Percentiles rank a stretch among this genome's conserved stretches.
Evolutionary conservation across 176 grass and related monocot species (phyloP).

Genomic region (Oryza glaberrima): DNA sequence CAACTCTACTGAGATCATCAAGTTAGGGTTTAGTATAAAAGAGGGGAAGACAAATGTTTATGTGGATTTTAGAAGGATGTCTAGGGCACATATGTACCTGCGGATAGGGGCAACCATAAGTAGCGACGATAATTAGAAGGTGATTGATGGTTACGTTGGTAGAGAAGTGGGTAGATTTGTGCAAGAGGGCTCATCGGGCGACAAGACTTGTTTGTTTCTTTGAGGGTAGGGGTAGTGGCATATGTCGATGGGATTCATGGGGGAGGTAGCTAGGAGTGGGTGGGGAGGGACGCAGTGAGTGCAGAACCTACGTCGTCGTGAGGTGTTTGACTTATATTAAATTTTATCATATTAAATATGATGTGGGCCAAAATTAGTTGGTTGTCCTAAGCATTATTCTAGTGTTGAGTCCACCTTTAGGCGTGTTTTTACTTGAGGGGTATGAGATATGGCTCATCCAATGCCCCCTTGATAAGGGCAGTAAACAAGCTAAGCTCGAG

Average conservation of each 20-base stretch:
- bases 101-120: not conserved
- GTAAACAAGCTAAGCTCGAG: not conserved
- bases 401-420: too few species aligned
- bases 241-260: not conserved
- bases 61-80: not conserved
- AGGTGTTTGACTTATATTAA: too few species aligned
- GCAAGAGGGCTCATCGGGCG: too few species aligned
- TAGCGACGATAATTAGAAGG: not conserved
- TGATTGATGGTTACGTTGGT: too few species aligned
- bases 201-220: not conserved
- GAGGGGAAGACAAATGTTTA: not conserved
- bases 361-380: too few species aligned
- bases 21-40: not conserved
- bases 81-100: not conserved
- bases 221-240: not conserved
- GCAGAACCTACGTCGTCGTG: not conserved
- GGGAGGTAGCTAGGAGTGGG: not conserved
- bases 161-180: too few species aligned
- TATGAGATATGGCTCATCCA: not conserved
- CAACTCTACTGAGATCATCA: not conserved
- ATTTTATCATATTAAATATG: too few species aligned
- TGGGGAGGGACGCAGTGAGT: not conserved
- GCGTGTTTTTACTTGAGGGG: not conserved
- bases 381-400: too few species aligned
- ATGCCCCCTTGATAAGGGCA: too few species aligned